phyloP scores from a whole-genome alignment of 192 early-diverging fungal species.

The Coemansia brasiliensis region DNA sequence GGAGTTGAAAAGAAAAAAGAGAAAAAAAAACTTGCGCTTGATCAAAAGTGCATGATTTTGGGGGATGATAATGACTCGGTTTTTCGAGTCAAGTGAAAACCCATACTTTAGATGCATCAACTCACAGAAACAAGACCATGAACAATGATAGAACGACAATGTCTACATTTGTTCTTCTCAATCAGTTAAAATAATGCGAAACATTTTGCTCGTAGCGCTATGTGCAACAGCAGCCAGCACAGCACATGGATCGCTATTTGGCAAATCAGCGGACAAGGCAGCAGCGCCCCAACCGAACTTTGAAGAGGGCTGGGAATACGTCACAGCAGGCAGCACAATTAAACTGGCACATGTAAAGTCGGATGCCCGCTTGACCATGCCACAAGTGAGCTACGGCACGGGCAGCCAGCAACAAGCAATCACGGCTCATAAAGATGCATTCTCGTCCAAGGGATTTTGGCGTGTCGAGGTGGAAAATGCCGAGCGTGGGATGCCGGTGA shows the following conservation, averaged over 20 bases:
- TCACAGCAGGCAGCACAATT: conserved; percentile 45
- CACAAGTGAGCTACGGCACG: conserved; percentile 54
- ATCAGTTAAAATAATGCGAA: background rate
- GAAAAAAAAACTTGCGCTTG: conserved; percentile 7
- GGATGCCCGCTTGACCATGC: conserved; percentile 34
- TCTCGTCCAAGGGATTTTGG: conserved; percentile 34
- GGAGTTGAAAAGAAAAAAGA: background rate
- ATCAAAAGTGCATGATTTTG: background rate
- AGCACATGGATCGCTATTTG: conserved; percentile 13
- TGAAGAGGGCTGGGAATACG: conserved; percentile 42
- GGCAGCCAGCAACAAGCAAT: conserved; percentile 55
- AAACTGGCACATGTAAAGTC: conserved; percentile 40
- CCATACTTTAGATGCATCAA: background rate
- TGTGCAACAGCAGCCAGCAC: background rate
- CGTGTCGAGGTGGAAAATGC: conserved; percentile 6
- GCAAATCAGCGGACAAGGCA: background rate
- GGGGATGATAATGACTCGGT: background rate
- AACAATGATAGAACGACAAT: too few species aligned
- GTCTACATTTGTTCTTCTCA: too few species aligned
- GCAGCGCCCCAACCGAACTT: background rate
- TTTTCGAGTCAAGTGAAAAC: background rate
- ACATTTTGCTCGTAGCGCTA: background rate
- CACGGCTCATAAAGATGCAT: conserved; percentile 28
- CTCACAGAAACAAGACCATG: background rate
- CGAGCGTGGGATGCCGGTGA: conserved; percentile 23